These are phyloP conservation scores for Colletotrichum filicis DNA, from an alignment of 2,329 filamentous ascomycete genomes.

Conservation along the genomic window DNA sequence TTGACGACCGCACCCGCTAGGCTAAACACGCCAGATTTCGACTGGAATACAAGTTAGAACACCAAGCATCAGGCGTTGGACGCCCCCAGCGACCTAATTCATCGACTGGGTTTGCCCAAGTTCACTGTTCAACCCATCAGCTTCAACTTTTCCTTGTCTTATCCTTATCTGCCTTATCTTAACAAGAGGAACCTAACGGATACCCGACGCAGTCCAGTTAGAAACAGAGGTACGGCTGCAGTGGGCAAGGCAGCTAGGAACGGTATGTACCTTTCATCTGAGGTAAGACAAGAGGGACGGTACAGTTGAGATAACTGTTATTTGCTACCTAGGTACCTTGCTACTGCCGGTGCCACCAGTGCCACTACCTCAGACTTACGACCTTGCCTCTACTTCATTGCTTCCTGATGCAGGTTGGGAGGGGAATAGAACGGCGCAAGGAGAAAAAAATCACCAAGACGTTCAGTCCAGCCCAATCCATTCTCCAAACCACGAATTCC, in stretches of 20 bases:
- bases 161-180: conserved; percentile 3
- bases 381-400: background rate
- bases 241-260: background rate
- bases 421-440: conserved; percentile 26
- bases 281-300: conserved; percentile 21
- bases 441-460: conserved; percentile 31
- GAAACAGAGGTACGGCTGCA: background rate
- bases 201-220: background rate
- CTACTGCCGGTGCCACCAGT: background rate
- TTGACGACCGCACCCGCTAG: background rate
- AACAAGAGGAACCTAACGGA: background rate
- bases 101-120: background rate
- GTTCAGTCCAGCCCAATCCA: conserved; percentile 28
- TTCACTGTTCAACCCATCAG: background rate
- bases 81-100: background rate
- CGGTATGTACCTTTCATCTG: conserved; percentile 1
- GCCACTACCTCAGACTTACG: conserved; percentile 14
- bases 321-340: background rate
- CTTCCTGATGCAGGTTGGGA: conserved; percentile 20
- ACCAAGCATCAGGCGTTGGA: conserved; percentile 12
- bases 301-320: conserved; percentile 2
- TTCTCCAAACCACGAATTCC: conserved; percentile 20
- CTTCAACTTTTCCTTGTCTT: background rate
- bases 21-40: conserved; percentile 1
- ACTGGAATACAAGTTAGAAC: background rate